Conservation (phyloP, 257 asterid species). For the Solanum paucissectum region DNA sequence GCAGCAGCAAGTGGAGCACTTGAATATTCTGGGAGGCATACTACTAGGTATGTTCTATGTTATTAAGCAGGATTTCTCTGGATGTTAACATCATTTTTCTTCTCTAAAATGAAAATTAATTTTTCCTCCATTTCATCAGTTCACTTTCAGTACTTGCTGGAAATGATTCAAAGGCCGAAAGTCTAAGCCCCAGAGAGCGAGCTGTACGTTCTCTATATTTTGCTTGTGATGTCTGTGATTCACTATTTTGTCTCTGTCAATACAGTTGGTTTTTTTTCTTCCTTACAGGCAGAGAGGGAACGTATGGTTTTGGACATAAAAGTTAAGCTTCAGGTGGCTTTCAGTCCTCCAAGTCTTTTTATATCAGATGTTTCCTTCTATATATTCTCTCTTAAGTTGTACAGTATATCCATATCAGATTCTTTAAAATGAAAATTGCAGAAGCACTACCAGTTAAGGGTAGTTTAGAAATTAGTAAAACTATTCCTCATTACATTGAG, state of each 20-base stretch:
- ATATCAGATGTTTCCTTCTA: not conserved
- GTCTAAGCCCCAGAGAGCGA: slow-evolving; percentile 90
- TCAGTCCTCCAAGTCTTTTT: not conserved
- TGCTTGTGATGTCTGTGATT: slow-evolving; percentile 8
- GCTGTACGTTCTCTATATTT: slow-evolving; percentile 50
- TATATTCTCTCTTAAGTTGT: slow-evolving; percentile 5
- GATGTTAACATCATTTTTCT: not conserved
- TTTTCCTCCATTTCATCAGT: slow-evolving; percentile 20
- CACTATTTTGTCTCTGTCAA: not conserved
- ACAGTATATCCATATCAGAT: not conserved
- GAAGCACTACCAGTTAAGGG: not conserved
- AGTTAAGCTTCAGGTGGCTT: slow-evolving; percentile 86
- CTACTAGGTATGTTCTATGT: slow-evolving; percentile 37
- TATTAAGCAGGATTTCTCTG: not conserved
- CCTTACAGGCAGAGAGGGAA: slow-evolving; percentile 82
- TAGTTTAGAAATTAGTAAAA: not conserved
- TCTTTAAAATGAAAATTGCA: not conserved
- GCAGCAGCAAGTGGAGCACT: slow-evolving; percentile 79
- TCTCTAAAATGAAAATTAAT: not conserved
- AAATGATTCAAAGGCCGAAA: slow-evolving; percentile 58
- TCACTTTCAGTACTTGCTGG: slow-evolving; percentile 56
- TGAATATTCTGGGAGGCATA: slow-evolving; percentile 65
- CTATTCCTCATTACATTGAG: not conserved
- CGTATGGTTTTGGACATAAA: slow-evolving; percentile 95
- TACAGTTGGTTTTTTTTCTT: not conserved